Conservation (phyloP, 2,329 filamentous ascomycete genomes). For the Cladophialophora bantiana region DNA sequence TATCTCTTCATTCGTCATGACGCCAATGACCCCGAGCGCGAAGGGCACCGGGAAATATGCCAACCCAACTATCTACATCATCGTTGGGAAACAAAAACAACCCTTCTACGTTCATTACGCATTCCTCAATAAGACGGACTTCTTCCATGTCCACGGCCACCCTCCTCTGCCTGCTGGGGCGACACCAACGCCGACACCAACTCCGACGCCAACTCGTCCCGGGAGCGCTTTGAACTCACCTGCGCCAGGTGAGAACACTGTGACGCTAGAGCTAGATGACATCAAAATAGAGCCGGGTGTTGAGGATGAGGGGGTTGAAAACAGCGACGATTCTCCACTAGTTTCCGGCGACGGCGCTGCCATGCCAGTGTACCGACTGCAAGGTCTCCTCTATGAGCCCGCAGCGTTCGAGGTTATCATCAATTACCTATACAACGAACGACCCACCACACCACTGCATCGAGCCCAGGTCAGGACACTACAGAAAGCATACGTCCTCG, state of each 20-base stretch:
- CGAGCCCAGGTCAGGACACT: slow-evolving; percentile 19
- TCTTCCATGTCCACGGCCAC: slow-evolving; percentile 36
- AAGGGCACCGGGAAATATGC: slow-evolving; percentile 15
- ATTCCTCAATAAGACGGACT: slow-evolving; percentile 30
- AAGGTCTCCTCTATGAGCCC: slow-evolving; percentile 24
- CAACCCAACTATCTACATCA: slow-evolving; percentile 33
- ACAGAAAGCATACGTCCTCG: slow-evolving; percentile 35
- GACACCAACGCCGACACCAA: not conserved
- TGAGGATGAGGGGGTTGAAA: not conserved
- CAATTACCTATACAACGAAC: slow-evolving; percentile 35
- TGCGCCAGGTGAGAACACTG: slow-evolving; percentile 4
- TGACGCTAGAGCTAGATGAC: slow-evolving; percentile 11
- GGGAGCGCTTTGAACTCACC: not conserved
- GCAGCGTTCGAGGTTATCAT: slow-evolving; percentile 37
- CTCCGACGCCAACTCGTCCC: not conserved
- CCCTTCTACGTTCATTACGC: slow-evolving; percentile 35
- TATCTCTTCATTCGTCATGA: slow-evolving; percentile 1
- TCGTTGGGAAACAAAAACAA: slow-evolving; percentile 26
- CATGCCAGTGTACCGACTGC: slow-evolving; percentile 25
- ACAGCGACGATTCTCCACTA: not conserved
- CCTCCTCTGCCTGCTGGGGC: not conserved
- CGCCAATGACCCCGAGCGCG: not conserved
- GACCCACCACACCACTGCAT: slow-evolving; percentile 5
- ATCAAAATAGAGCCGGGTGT: slow-evolving; percentile 4
- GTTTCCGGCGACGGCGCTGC: not conserved